Evolutionary conservation across 2,329 filamentous ascomycete species (phyloP), one percentile per base, ranked within the genome.

Genomic region (Pestalotiopsis sp.): DNA sequence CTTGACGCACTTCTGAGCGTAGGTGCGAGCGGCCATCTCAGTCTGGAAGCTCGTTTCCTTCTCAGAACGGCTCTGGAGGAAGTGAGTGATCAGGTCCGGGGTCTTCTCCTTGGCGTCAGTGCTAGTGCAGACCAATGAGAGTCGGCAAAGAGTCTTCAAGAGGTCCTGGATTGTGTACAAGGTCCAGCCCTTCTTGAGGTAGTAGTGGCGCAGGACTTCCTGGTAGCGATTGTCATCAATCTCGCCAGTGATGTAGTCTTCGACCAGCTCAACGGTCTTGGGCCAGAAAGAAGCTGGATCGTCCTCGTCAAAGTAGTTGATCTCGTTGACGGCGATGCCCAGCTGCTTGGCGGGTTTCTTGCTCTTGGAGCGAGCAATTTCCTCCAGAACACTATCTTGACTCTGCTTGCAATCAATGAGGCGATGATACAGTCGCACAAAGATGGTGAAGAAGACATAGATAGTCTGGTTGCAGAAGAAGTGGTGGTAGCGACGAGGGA

Each of bases 391-490:
- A 59, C 91, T 88, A 3, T 88, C 86, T 74, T 93, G 92, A 76
- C 91, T 91, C 69, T 91, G 86, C 83, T 98, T 98, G 79, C 98
- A 90, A 70, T 92, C 92, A 71, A 92, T 85, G 14, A 99, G 86
- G 56, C 96, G 91, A 75, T 91, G 89, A 81, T 97, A 98, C 4
- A 99, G 84, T n/a, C 92, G 92, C 77, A 97, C 90, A 79, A 99
- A 96, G 70, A 97, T 91, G 73, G 92, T 93, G 83, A 99, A 92
- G 85, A 99, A 98, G 80, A 96, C 95, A 78, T 94, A 97, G 69
- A 99, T 91, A 3, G 92, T 93, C 75, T 94, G 89, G 79, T 98
- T 98, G 78, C 91, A 92, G 83, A 97, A 99, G 78, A 98, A 90
- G 78, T 95, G 95, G 83, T 94, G 97, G 81, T 89, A 91, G 12